Evolutionary conservation across 2,329 filamentous ascomycete genomes (phyloP), one percentile per base, ranked within the genome.

Genomic region (Aspergillus pseudotamarii): DNA sequence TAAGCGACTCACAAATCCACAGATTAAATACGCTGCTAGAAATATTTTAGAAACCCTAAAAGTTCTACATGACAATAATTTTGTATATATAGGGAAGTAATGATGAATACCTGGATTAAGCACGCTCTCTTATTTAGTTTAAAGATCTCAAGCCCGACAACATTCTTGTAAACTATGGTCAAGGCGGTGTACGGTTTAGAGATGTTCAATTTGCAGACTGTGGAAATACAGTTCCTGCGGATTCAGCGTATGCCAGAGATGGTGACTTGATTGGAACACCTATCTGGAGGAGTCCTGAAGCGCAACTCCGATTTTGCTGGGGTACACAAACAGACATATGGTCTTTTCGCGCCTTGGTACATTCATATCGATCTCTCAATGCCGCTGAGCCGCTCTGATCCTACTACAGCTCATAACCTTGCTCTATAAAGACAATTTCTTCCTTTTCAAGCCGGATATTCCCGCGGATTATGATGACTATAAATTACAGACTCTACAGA

Each of bases 271-370:
- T 69, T 34, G 69, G 68, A 36, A 63, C 67, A 26, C 62, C 65
- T 14, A 66, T 72, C 28, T 72, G 59, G 23, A 62, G 71, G 23
- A 69, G 65, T 32, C 69, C 71, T 23, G 71, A 74, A 63, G 70
- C 65, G 1, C 69, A 72, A 21, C 62, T 71, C 16, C 51, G 59
- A 38, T 62, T 72, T 10, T n/a, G 46, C 32, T 73, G 71, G 71
- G 61, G 66, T 34, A 69, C 72, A n/a, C 23, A 62, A 36, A 68
- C 69, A 36, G 70, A 75, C 53, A 73, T 73, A 43, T 74, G 68
- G 72, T 72, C 68, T 16, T 73, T 72, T 63, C 67, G 68, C 6
- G 62, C 67, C 53, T 66, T 67, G 55, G 71, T 66, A 67, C 63
- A 51, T 64, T 34, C 12, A 21, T 46, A 45, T 9, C 21, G 19